Conservation (phyloP, 1,284 basidiomycete species). For the Cystobasidiaceae sp. region DNA sequence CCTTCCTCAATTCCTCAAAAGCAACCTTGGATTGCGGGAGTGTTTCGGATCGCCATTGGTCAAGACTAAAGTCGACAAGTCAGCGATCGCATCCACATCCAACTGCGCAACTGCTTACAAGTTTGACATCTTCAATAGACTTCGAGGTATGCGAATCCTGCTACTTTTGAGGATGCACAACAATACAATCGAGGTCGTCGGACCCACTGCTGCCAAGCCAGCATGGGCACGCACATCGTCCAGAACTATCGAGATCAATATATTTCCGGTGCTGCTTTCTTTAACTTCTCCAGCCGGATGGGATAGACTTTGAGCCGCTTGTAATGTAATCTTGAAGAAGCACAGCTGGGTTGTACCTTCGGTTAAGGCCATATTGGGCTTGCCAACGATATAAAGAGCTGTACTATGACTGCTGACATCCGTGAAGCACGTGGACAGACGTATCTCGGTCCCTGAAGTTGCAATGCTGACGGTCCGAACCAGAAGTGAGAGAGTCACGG, state of each 20-base stretch:
- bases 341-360: no score
- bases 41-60: constrained; percentile 73
- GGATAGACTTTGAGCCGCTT: no score
- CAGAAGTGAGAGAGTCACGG: not conserved
- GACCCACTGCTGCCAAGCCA: not conserved
- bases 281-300: no score
- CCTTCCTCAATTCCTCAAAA: constrained; percentile 26
- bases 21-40: constrained; percentile 50
- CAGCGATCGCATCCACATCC: not conserved
- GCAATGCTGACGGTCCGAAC: not conserved
- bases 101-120: constrained; percentile 48
- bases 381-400: no score
- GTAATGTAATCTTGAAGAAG: no score
- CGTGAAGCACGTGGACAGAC: no score
- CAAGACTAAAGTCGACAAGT: constrained; percentile 45
- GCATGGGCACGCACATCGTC: not conserved
- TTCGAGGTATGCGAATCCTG: constrained; percentile 58
- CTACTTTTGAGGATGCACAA: not conserved
- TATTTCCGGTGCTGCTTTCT: no score
- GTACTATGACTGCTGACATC: no score
- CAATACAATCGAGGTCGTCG: not conserved
- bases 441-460: not conserved
- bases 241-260: no score
- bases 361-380: no score
- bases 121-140: constrained; percentile 66